Base-by-base conservation (phyloP, 208 protist genomes). In the Borovskyia barvae region DNA sequence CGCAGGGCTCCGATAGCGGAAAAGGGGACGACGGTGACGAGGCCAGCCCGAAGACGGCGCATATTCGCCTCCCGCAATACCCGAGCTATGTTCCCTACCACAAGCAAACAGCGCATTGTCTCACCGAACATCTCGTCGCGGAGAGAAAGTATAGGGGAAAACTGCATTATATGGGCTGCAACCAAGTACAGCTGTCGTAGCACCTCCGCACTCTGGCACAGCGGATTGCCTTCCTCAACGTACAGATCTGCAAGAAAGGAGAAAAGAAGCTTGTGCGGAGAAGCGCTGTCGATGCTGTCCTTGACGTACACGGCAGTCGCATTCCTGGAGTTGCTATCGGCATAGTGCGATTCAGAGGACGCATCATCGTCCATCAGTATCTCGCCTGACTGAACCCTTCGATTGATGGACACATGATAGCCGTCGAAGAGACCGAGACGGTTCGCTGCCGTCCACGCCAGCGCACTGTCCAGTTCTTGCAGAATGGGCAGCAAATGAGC, bases 51-150 rank as follows among this genome's bases (percentile, higher is more conserved):
- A 55, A 81, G 58, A 26, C 77, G 78, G 17, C 72, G 80, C 50
- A 65, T 57, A 70, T 88, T 94, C 15, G 72, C 74, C 26, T 69
- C 60, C 24, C 81, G 73, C 39, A 90, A 50, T 54, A 76, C 64
- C 32, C 69, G 74, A 32, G 70, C 79, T 11, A 91, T 67, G 57
- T 72, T 73, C 46, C 75, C 76, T 5, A 94, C 59, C 25, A 94
- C 64, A 20, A 92, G 42, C 60, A 76, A 49, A 35, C 66, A 74
- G 29, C 76, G 77, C 80, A 90, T 92, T 57, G 51, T 87, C 67
- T 94, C 88, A 9, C 75, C 78, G 50, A 94, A 92, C 35, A 87
- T 92, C 46, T 43, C 56, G 63, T 86, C 80, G 69, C 89, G 90
- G 25, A 87, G 82, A 11, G 82, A 90, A 30, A 89, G 59, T 36